Evolutionary conservation across 345 rosid genomes (phyloP).

Genomic region (Abelmoschus esculentus): DNA sequence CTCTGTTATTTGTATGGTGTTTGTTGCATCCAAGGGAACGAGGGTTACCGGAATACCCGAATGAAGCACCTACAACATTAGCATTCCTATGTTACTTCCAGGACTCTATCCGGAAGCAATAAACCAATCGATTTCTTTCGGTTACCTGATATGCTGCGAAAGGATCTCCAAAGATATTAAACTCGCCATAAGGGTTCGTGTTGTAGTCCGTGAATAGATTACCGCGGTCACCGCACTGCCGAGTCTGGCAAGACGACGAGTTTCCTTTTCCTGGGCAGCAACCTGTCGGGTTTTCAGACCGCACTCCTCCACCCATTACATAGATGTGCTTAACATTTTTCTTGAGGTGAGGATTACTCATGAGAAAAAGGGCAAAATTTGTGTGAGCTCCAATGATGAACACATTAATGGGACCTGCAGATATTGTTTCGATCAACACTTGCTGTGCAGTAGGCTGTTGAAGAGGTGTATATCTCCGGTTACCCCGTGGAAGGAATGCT

Average conservation of each 20-base stretch:
- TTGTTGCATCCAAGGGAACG: slow-evolving; percentile 85
- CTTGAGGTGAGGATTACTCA: slow-evolving; percentile 69
- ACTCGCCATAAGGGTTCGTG: slow-evolving; percentile 87
- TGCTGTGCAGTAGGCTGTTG: slow-evolving; percentile 71
- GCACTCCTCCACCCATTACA: slow-evolving; percentile 86
- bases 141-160: slow-evolving; percentile 83
- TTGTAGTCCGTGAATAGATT: slow-evolving; percentile 59
- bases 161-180: slow-evolving; percentile 79
- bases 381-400: slow-evolving; percentile 65
- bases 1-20: slow-evolving; percentile 56
- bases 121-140: neutral
- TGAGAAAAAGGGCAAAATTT: slow-evolving; percentile 66
- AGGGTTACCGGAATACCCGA: slow-evolving; percentile 79
- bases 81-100: neutral
- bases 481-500: slow-evolving; percentile 87
- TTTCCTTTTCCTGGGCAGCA: slow-evolving; percentile 48
- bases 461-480: slow-evolving; percentile 63
- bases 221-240: slow-evolving; percentile 63
- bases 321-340: slow-evolving; percentile 67
- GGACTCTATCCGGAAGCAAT: neutral
- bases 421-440: slow-evolving; percentile 59
- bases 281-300: slow-evolving; percentile 56
- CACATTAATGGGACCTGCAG: slow-evolving; percentile 58
- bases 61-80: slow-evolving; percentile 57
- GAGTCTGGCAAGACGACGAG: slow-evolving; percentile 36